A percentile compares a stretch with the other conserved stretches of the same genome.
Evolutionary conservation across 2,329 filamentous ascomycete genomes (phyloP).

Genomic region (Calonectria fujianensis): DNA sequence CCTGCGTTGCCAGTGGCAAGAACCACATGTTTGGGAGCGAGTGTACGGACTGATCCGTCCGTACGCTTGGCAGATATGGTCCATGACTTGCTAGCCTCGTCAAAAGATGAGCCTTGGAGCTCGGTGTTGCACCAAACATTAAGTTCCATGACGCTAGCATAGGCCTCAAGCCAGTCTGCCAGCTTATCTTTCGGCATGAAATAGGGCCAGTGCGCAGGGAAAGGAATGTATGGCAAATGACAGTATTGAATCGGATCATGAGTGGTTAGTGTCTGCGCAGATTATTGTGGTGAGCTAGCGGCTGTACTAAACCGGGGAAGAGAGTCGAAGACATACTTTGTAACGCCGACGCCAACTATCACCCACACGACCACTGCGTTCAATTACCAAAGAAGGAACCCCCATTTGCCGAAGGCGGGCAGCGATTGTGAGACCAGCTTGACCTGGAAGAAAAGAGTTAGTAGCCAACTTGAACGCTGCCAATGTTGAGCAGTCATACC

Average conservation of each 20-base stretch:
- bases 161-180: conserved; percentile 68
- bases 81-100: conserved; percentile 52
- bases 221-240: conserved; percentile 53
- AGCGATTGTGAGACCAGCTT: conserved; percentile 38
- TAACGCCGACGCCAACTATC: conserved; percentile 72
- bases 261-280: conserved; percentile 48
- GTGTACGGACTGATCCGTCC: conserved; percentile 19
- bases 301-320: background rate
- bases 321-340: conserved; percentile 41
- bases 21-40: conserved; percentile 33
- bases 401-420: conserved; percentile 53
- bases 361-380: conserved; percentile 66
- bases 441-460: conserved; percentile 28
- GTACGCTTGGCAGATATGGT: background rate
- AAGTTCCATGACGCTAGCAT: conserved; percentile 68
- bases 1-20: conserved; percentile 40
- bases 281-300: background rate
- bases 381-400: conserved; percentile 62
- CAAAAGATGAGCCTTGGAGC: conserved; percentile 62
- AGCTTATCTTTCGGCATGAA: conserved; percentile 68
- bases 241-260: conserved; percentile 47
- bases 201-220: conserved; percentile 51
- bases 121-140: conserved; percentile 66
- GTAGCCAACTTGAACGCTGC: background rate
- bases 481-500: background rate